Evolutionary conservation across 1,139 yeast genomes (phyloP).

Genomic region (Candida dubliniensis): DNA sequence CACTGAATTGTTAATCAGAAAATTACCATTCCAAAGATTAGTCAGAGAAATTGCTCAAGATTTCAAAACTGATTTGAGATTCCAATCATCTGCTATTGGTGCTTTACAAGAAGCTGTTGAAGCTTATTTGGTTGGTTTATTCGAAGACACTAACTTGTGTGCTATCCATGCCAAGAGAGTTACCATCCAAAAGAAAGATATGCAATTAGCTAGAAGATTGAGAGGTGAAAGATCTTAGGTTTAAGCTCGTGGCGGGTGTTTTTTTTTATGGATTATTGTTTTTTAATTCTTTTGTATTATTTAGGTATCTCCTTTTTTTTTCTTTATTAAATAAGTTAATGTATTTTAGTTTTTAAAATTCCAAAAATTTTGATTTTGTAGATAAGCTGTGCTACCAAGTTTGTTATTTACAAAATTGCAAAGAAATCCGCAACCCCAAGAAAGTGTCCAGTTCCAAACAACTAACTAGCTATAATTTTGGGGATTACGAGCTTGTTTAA

Average conservation of each 20-base stretch:
- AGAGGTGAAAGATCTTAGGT: slow-evolving; percentile 89
- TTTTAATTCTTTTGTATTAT: slow-evolving; percentile 7
- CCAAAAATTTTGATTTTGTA: not conserved
- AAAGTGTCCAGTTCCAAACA: too few relatives aligned
- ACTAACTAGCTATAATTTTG: too few relatives aligned
- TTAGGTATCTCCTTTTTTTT: slow-evolving; percentile 3
- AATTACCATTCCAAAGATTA: slow-evolving; percentile 98
- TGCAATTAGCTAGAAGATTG: slow-evolving; percentile 98
- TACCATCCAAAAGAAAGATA: slow-evolving; percentile 98
- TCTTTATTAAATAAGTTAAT: slow-evolving; percentile 3
- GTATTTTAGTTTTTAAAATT: slow-evolving; percentile 2
- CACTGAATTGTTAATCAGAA: slow-evolving; percentile 94
- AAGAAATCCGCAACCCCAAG: too few relatives aligned
- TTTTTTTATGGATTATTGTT: not conserved
- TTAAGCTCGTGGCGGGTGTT: not conserved
- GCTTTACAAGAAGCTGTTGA: slow-evolving; percentile 98
- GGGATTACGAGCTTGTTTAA: too few relatives aligned
- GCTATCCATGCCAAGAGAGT: slow-evolving; percentile 99
- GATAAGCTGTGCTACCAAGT: not conserved
- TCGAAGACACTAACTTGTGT: slow-evolving; percentile 97
- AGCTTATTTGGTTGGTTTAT: slow-evolving; percentile 88
- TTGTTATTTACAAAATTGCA: not conserved
- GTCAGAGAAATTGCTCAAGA: slow-evolving; percentile 98
- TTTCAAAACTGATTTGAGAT: slow-evolving; percentile 96
- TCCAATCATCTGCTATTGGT: slow-evolving; percentile 98